Conservation (phyloP, 192 early-diverging fungal genomes). For the Endogone sp. region DNA sequence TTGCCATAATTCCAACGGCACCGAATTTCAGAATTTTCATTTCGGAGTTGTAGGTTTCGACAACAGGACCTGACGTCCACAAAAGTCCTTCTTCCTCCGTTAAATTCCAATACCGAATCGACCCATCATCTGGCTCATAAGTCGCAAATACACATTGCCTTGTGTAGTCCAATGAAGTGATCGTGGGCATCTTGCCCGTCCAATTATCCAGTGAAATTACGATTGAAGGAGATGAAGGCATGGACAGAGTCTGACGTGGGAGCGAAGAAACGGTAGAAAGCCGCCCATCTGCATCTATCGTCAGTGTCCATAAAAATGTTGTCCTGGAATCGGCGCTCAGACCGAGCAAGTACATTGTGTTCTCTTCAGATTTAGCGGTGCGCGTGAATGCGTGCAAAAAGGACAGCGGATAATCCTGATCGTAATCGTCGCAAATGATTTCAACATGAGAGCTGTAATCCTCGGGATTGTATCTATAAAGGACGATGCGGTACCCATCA, state of each 20-base stretch:
- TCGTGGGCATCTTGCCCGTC: background rate
- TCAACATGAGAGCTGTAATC: slow-evolving; percentile 16
- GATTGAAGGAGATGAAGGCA: background rate
- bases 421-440: slow-evolving; percentile 4
- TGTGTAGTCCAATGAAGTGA: background rate
- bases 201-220: background rate
- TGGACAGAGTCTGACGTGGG: background rate
- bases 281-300: background rate
- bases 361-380: background rate
- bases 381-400: slow-evolving; percentile 12
- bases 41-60: background rate
- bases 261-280: background rate
- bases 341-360: background rate
- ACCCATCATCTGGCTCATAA: background rate
- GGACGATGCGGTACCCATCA: slow-evolving; percentile 12
- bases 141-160: background rate
- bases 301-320: slow-evolving; percentile 8
- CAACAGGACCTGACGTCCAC: background rate
- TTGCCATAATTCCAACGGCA: slow-evolving; percentile 26
- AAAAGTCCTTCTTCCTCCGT: background rate
- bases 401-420: background rate
- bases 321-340: background rate
- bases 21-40: slow-evolving; percentile 5
- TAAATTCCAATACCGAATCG: background rate
- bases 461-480: slow-evolving; percentile 16